Percentiles rank a stretch among this genome's conserved stretches.
These are phyloP conservation scores for Ballota nigra DNA, from an alignment of 257 asterid genomes.

Conservation along the genomic window DNA sequence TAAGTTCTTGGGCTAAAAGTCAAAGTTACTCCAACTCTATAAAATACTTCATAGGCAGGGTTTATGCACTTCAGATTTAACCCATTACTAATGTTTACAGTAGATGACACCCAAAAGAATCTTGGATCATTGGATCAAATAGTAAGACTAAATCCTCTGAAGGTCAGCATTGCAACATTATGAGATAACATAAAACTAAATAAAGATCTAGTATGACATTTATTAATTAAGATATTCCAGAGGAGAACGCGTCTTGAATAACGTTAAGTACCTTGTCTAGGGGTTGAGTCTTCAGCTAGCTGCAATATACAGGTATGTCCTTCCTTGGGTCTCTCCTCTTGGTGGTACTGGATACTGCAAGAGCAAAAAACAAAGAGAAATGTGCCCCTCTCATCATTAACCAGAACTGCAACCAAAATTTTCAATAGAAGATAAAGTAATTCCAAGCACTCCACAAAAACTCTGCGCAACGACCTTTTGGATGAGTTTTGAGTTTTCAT, in stretches of 20 bases:
- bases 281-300: conserved; percentile 82
- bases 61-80: not conserved
- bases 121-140: too few species aligned
- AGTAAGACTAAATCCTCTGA: not conserved
- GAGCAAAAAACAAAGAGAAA: too few species aligned
- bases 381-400: too few species aligned
- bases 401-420: too few species aligned
- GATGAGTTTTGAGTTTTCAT: not conserved
- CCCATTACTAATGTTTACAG: not conserved
- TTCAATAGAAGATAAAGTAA: too few species aligned
- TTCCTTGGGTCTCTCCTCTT: too few species aligned
- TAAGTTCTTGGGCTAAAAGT: not conserved
- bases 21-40: conserved; percentile 5
- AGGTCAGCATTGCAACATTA: not conserved
- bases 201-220: not conserved
- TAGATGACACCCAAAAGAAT: too few species aligned
- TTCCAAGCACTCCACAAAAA: not conserved
- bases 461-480: not conserved
- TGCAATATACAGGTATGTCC: conserved; percentile 65
- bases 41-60: conserved; percentile 9
- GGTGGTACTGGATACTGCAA: too few species aligned
- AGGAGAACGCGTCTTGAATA: conserved; percentile 1
- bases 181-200: not conserved
- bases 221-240: too few species aligned
- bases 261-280: conserved; percentile 66